Percentiles rank a stretch among this genome's conserved stretches.
These are phyloP conservation scores for Cornus florida DNA, from an alignment of 148 eudicot species.

Conservation along the genomic window DNA sequence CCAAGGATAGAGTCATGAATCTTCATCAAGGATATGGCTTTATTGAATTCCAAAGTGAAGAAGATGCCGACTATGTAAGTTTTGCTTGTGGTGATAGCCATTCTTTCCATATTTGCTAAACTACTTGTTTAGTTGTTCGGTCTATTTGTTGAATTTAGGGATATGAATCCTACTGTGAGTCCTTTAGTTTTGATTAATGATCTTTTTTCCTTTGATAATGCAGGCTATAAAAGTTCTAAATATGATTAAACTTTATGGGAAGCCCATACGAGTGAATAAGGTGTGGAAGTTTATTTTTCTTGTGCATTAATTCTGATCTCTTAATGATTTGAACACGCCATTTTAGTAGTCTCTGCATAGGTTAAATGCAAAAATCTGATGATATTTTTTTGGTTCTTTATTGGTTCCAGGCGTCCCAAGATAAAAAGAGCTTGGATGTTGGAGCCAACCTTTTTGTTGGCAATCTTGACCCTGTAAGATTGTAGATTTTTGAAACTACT, in stretches of 20 bases:
- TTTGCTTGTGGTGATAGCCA: not conserved
- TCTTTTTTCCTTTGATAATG: slow-evolving; percentile 15
- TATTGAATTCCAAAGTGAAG: slow-evolving; percentile 95
- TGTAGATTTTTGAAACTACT: not conserved
- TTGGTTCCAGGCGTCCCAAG: slow-evolving; percentile 85
- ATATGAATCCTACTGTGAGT: not conserved
- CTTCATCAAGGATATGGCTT: slow-evolving; percentile 99
- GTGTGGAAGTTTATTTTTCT: slow-evolving; percentile 22
- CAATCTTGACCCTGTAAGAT: slow-evolving; percentile 91
- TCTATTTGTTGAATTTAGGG: not conserved
- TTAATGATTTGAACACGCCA: not conserved
- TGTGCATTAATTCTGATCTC: not conserved
- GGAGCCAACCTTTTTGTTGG: slow-evolving; percentile 99
- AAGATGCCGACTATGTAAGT: slow-evolving; percentile 98
- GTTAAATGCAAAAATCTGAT: slow-evolving; percentile 1
- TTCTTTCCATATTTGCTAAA: not conserved
- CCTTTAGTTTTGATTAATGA: not conserved
- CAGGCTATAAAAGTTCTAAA: slow-evolving; percentile 97
- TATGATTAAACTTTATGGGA: slow-evolving; percentile 94
- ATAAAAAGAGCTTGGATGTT: slow-evolving; percentile 95
- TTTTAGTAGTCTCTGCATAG: not conserved
- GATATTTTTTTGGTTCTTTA: not conserved
- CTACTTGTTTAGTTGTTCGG: not conserved
- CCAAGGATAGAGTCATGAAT: slow-evolving; percentile 97
- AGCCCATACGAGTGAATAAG: slow-evolving; percentile 91